These are phyloP conservation scores for Podospora tetraspora DNA, from an alignment of 495 filamentous ascomycete species.

Conservation along the genomic window DNA sequence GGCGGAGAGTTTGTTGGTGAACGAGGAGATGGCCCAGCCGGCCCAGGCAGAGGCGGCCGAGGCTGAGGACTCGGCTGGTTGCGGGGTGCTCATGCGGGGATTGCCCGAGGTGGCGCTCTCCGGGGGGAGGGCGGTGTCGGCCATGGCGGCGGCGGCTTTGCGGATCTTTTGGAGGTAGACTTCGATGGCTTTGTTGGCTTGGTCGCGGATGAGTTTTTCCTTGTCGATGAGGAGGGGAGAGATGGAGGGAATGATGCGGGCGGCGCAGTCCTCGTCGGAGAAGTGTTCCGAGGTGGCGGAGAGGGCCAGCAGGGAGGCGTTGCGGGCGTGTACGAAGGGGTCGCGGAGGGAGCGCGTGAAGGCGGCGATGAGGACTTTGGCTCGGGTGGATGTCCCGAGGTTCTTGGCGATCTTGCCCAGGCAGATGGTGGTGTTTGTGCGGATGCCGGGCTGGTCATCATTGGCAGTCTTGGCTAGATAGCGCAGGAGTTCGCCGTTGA, in stretches of 20 bases:
- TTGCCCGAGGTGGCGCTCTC: conserved; percentile 43
- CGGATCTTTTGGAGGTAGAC: conserved; percentile 79
- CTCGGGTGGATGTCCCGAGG: conserved; percentile 66
- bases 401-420: conserved; percentile 92
- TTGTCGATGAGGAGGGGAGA: conserved; percentile 77
- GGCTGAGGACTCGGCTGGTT: conserved; percentile 52
- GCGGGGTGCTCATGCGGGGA: conserved; percentile 71
- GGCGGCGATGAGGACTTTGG: conserved; percentile 88
- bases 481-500: conserved; percentile 88
- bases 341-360: conserved; percentile 85
- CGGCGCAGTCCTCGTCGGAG: conserved; percentile 84
- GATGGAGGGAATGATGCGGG: conserved; percentile 72
- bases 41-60: conserved; percentile 62
- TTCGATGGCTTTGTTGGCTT: conserved; percentile 86
- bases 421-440: conserved; percentile 97
- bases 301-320: conserved; percentile 80
- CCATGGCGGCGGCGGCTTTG: conserved; percentile 68
- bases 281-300: conserved; percentile 81
- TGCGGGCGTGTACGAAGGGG: conserved; percentile 89
- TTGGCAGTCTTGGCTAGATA: conserved; percentile 94
- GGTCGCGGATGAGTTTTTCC: conserved; percentile 86
- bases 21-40: conserved; percentile 98
- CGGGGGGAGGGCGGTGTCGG: conserved; percentile 64
- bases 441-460: conserved; percentile 94
- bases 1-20: conserved; percentile 84